Percentiles rank a stretch among this genome's conserved stretches.
Evolutionary conservation across 805 yeast species (phyloP).

Genomic region (Schwanniomyces occidentalis): DNA sequence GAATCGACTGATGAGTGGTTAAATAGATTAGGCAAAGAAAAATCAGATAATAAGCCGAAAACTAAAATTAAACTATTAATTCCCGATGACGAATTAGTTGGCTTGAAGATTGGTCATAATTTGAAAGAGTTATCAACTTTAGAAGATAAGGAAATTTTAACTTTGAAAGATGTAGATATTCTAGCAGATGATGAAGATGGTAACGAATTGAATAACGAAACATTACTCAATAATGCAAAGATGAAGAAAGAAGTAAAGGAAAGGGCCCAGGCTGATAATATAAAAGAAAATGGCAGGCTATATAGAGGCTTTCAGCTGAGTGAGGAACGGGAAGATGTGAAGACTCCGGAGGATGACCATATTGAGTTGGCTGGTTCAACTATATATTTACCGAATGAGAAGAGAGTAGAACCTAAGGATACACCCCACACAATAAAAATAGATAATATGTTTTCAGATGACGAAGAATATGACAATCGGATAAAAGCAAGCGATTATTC

Average conservation of each 20-base stretch:
- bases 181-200: conserved; percentile 30
- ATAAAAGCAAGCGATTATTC: conserved; percentile 13
- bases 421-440: conserved; percentile 1
- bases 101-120: conserved; percentile 47
- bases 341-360: conserved; percentile 6
- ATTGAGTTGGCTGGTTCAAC: conserved; percentile 8
- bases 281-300: conserved; percentile 23
- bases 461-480: conserved; percentile 7
- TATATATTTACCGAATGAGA: conserved; percentile 3
- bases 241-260: conserved; percentile 30
- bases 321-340: conserved; percentile 15
- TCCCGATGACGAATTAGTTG: conserved; percentile 15
- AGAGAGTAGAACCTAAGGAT: neutral
- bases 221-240: conserved; percentile 21
- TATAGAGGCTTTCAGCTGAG: conserved; percentile 6
- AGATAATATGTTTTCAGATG: conserved; percentile 2
- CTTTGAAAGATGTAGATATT: conserved; percentile 53
- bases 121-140: conserved; percentile 37
- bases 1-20: conserved; percentile 44
- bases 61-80: conserved; percentile 5
- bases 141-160: conserved; percentile 50
- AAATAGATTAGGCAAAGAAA: conserved; percentile 26
- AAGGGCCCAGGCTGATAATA: conserved; percentile 19
- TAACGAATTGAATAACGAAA: conserved; percentile 42
- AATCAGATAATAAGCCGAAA: conserved; percentile 6